phyloP scores from a whole-genome alignment of 164 flowering plant species.

The Kalanchoe fedtschenkoi region DNA sequence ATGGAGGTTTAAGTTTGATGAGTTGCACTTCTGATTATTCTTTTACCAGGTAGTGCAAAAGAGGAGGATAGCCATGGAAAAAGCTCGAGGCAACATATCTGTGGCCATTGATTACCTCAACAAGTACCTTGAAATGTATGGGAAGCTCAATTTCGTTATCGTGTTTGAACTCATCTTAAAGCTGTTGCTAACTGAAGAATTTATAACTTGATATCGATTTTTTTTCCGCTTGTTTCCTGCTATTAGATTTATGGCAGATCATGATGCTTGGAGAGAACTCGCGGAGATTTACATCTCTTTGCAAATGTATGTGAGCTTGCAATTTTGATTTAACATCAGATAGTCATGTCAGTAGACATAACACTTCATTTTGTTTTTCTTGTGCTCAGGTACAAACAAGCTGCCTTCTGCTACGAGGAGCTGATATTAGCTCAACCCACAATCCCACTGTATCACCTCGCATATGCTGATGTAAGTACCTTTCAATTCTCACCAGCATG shows the following conservation, averaged over 20 bases:
- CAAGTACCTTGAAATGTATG: slow-evolving; percentile 80
- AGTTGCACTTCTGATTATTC: background rate
- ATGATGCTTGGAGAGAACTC: slow-evolving; percentile 99
- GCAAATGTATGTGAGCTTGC: slow-evolving; percentile 61
- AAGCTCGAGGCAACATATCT: slow-evolving; percentile 69
- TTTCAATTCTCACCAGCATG: no score
- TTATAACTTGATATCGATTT: no score
- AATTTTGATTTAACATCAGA: no score
- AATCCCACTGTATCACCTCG: slow-evolving; percentile 66
- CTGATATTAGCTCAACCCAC: slow-evolving; percentile 78
- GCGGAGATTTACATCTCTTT: slow-evolving; percentile 81
- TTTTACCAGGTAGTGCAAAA: slow-evolving; percentile 56
- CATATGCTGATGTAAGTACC: slow-evolving; percentile 89
- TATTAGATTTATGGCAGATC: slow-evolving; percentile 93
- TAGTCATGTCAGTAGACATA: no score
- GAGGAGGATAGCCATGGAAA: slow-evolving; percentile 78
- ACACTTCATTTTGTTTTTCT: no score
- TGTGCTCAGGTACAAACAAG: slow-evolving; percentile 99
- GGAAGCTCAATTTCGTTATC: background rate
- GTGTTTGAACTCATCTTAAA: no score
- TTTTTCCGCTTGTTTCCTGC: no score
- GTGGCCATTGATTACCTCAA: slow-evolving; percentile 68
- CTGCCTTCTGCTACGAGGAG: slow-evolving; percentile 97
- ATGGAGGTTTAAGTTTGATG: background rate
- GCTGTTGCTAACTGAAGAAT: no score